phyloP scores from a whole-genome alignment of 495 filamentous ascomycete genomes.

The Xylaria scruposa region DNA sequence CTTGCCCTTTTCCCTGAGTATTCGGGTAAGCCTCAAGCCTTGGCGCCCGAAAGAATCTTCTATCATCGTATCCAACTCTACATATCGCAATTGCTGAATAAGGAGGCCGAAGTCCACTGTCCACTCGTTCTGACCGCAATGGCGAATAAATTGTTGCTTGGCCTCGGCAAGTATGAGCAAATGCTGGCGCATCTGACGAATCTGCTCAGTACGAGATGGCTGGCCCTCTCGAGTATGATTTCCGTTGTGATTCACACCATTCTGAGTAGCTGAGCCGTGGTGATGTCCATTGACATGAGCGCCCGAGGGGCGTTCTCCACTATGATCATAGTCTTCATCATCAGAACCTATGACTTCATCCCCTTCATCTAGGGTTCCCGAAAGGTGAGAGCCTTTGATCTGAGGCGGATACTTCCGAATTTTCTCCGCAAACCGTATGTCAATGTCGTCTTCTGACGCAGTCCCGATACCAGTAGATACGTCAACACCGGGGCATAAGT shows the following conservation, averaged over 20 bases:
- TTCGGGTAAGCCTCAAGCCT: slow-evolving; percentile 77
- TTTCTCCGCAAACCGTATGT: slow-evolving; percentile 49
- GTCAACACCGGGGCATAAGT: slow-evolving; percentile 52
- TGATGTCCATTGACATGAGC: slow-evolving; percentile 14
- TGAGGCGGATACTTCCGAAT: slow-evolving; percentile 45
- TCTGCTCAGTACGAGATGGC: slow-evolving; percentile 53
- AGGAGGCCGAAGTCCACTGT: slow-evolving; percentile 77
- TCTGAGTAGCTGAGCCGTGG: slow-evolving; percentile 29
- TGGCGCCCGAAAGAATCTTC: slow-evolving; percentile 74
- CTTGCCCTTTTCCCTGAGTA: slow-evolving; percentile 85
- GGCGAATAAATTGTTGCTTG: slow-evolving; percentile 70
- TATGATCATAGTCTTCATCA: slow-evolving; percentile 50
- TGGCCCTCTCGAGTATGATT: slow-evolving; percentile 42
- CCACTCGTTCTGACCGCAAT: slow-evolving; percentile 74
- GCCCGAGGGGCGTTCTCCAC: slow-evolving; percentile 26
- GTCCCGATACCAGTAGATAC: slow-evolving; percentile 52
- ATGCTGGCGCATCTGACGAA: slow-evolving; percentile 73
- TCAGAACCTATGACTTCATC: slow-evolving; percentile 53
- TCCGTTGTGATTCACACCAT: slow-evolving; percentile 37
- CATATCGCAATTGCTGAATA: slow-evolving; percentile 67
- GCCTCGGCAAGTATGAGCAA: slow-evolving; percentile 77
- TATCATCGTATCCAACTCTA: slow-evolving; percentile 80
- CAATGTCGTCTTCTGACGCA: slow-evolving; percentile 45
- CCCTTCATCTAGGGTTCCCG: slow-evolving; percentile 40
- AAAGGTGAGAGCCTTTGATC: slow-evolving; percentile 34